Percentiles rank a stretch among this genome's conserved stretches.
phyloP scores from a whole-genome alignment of 108 stramenopile species.

The Discostella stelligeroides region DNA sequence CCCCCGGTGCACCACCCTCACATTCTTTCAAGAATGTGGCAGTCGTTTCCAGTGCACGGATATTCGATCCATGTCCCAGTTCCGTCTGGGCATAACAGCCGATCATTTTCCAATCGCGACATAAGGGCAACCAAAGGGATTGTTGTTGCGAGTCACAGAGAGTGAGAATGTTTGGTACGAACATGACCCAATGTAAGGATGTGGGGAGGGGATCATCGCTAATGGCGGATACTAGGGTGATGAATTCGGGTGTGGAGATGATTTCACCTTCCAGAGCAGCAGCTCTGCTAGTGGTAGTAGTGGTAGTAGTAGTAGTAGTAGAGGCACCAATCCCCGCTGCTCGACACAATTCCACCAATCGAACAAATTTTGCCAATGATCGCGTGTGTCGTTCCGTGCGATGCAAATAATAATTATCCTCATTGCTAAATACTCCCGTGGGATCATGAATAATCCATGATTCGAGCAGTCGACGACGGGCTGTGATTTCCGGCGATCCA shows the following conservation, averaged over 20 bases:
- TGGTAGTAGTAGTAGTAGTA: background rate
- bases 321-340: conserved; percentile 61
- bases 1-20: conserved; percentile 64
- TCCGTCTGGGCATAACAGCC: conserved; percentile 97
- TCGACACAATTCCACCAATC: conserved; percentile 83
- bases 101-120: conserved; percentile 92
- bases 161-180: conserved; percentile 84
- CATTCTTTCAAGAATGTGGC: conserved; percentile 86
- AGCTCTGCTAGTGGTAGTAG: conserved; percentile 10
- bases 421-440: conserved; percentile 69
- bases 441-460: conserved; percentile 67
- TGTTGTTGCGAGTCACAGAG: conserved; percentile 91
- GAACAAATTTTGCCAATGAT: conserved; percentile 80
- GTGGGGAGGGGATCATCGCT: conserved; percentile 80
- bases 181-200: conserved; percentile 93
- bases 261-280: conserved; percentile 60
- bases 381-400: conserved; percentile 81
- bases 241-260: conserved; percentile 58
- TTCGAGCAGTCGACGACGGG: conserved; percentile 72
- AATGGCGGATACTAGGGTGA: conserved; percentile 58
- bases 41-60: conserved; percentile 94
- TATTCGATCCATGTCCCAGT: conserved; percentile 91
- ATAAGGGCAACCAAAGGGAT: conserved; percentile 87
- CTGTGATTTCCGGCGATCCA: conserved; percentile 29
- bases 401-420: conserved; percentile 78